Evolutionary conservation across 306 rosid species (phyloP).

Genomic region (Spatholobus suberectus): DNA sequence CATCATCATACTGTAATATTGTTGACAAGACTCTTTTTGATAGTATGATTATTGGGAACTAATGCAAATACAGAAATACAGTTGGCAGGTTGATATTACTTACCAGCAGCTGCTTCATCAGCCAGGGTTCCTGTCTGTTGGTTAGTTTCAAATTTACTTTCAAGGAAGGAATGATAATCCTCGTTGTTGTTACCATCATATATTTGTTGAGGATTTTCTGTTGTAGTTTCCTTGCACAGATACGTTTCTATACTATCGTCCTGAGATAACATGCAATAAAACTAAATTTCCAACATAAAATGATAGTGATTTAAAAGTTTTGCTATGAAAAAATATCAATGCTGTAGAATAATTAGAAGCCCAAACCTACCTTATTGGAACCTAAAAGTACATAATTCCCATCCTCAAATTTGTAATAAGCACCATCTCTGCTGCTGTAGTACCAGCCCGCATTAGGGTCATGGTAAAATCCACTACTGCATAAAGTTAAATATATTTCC

Average conservation of each 20-base stretch:
- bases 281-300: conserved; percentile 25
- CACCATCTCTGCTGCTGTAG: conserved; percentile 71
- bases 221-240: conserved; percentile 39
- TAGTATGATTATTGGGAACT: neutral
- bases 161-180: conserved; percentile 39
- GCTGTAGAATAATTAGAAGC: neutral
- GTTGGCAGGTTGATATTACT: conserved; percentile 36
- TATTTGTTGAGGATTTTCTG: conserved; percentile 40
- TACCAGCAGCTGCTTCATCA: conserved; percentile 49
- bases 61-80: neutral
- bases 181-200: conserved; percentile 31
- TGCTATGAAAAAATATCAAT: neutral
- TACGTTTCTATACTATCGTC: conserved; percentile 45
- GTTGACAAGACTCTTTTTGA: conserved; percentile 13
- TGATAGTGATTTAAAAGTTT: neutral
- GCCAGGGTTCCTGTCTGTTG: conserved; percentile 36
- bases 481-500: conserved; percentile 27
- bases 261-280: conserved; percentile 39
- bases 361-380: conserved; percentile 49
- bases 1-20: conserved; percentile 26
- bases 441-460: conserved; percentile 94
- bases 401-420: conserved; percentile 79
- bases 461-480: conserved; percentile 91
- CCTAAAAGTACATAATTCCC: conserved; percentile 81
- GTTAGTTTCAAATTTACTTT: conserved; percentile 40